A percentile compares a stretch with the other conserved stretches of the same genome.
These are phyloP conservation scores for Apiospora rasikravindrae DNA, from an alignment of 2,329 filamentous ascomycete species.

Conservation along the genomic window DNA sequence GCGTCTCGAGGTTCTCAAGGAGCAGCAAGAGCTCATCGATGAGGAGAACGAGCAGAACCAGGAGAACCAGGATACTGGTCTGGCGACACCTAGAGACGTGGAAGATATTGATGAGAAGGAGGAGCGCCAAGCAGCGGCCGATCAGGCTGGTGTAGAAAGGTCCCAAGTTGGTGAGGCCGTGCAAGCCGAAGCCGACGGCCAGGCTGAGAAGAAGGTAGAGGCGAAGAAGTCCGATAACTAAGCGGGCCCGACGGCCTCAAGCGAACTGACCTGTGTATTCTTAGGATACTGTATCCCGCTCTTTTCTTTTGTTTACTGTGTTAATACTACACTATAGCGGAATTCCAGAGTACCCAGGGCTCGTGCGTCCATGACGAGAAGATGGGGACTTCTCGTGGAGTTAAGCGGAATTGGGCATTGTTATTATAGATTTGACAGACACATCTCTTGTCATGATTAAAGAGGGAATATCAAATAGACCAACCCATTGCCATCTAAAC, in stretches of 20 bases:
- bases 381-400: constrained; percentile 12
- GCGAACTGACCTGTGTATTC: constrained; percentile 19
- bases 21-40: constrained; percentile 97
- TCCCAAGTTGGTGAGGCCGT: constrained; percentile 57
- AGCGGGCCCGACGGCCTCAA: not conserved
- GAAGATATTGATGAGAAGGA: constrained; percentile 97
- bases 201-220: constrained; percentile 38
- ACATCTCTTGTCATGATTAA: constrained; percentile 8
- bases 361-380: not conserved
- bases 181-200: constrained; percentile 57
- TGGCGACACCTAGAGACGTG: constrained; percentile 79
- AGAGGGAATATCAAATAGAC: constrained; percentile 11
- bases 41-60: constrained; percentile 95
- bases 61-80: constrained; percentile 75
- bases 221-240: constrained; percentile 31
- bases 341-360: not conserved
- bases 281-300: constrained; percentile 16
- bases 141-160: constrained; percentile 49
- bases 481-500: not conserved
- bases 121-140: constrained; percentile 57
- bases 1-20: constrained; percentile 95
- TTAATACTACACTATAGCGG: constrained; percentile 17
- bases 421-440: constrained; percentile 10
- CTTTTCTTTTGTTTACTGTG: constrained; percentile 37
- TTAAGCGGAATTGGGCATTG: constrained; percentile 13